phyloP scores from a whole-genome alignment of 2,329 filamentous ascomycete species.

The Alternaria ventricosa region DNA sequence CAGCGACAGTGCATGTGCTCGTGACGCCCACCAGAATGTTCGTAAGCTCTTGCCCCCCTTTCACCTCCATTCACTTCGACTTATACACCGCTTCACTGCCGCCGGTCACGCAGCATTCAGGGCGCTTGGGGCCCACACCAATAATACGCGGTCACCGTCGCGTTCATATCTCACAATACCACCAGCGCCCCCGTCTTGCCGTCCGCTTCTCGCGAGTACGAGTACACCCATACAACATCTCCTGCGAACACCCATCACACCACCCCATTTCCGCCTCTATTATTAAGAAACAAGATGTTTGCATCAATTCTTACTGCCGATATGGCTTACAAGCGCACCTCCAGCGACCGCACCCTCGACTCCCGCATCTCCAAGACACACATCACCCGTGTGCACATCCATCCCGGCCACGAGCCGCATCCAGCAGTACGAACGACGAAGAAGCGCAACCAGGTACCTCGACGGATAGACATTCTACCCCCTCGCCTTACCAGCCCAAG shows the following conservation, averaged over 20 bases:
- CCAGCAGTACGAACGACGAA: not conserved
- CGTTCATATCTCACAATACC: not conserved
- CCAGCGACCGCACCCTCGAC: not conserved
- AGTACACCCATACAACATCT: not conserved
- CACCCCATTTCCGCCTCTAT: rapidly evolving
- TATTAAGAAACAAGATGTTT: not conserved
- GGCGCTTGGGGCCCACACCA: not conserved
- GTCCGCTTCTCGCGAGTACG: not conserved
- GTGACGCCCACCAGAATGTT: rapidly evolving
- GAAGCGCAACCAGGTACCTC: not conserved
- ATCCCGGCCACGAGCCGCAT: not conserved
- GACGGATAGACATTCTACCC: not conserved
- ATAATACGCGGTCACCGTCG: not conserved
- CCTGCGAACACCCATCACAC: not conserved
- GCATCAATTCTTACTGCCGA: not conserved
- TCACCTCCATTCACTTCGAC: not conserved
- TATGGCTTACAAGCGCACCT: not conserved
- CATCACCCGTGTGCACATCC: not conserved
- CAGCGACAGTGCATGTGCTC: not conserved
- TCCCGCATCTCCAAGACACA: not conserved
- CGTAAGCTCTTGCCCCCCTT: not conserved
- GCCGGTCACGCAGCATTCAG: not conserved
- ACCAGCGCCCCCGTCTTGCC: not conserved
- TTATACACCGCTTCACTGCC: not conserved
- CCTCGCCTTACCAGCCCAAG: not conserved